These are phyloP conservation scores for Elsinoe ampelina DNA, from an alignment of 2,329 filamentous ascomycete species.

Conservation along the genomic window DNA sequence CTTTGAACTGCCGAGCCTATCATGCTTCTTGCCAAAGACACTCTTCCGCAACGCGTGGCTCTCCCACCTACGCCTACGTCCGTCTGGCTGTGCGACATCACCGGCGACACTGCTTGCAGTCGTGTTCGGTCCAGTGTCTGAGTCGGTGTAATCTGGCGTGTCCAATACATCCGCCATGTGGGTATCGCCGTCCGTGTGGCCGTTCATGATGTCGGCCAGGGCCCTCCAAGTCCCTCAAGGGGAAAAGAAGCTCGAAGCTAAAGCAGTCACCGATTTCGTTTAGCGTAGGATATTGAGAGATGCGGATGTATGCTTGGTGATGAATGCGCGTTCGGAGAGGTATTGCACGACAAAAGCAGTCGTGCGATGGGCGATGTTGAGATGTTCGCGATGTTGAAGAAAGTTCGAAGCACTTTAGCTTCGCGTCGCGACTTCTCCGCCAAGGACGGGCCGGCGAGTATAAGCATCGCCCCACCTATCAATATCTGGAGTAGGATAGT, in stretches of 20 bases:
- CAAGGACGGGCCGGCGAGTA: neutral
- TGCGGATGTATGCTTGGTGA: neutral
- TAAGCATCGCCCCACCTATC: neutral
- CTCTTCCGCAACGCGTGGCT: conserved; percentile 83
- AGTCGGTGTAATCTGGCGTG: conserved; percentile 57
- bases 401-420: conserved; percentile 13
- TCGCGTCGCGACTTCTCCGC: conserved; percentile 10
- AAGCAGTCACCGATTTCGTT: neutral
- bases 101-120: conserved; percentile 78
- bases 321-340: neutral
- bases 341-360: neutral
- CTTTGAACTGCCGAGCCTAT: conserved; percentile 84
- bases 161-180: conserved; percentile 39
- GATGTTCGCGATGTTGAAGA: neutral
- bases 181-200: conserved; percentile 16
- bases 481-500: neutral
- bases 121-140: conserved; percentile 57
- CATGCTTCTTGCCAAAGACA: conserved; percentile 91
- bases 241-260: conserved; percentile 6
- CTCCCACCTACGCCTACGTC: conserved; percentile 75
- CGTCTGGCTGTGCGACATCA: conserved; percentile 58
- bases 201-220: conserved; percentile 17
- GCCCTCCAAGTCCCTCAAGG: conserved; percentile 13
- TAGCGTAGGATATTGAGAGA: neutral
- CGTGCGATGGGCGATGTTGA: neutral